Conservation (phyloP, 1,284 basidiomycete genomes). For the Acaromyces ingoldii region DNA sequence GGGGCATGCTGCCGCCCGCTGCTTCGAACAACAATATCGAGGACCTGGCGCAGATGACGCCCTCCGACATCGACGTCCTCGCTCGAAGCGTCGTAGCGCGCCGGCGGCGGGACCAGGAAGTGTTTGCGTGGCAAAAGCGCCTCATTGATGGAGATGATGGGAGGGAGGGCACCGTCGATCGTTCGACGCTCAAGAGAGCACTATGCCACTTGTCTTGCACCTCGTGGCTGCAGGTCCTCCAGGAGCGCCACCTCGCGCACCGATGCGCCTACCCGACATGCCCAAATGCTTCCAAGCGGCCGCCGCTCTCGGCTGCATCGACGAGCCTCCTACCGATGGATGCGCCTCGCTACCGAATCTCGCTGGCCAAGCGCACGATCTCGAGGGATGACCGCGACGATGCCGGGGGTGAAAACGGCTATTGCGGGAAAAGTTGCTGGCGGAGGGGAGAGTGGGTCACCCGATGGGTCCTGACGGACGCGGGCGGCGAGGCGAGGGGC, state of each 20-base stretch:
- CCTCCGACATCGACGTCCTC: slow-evolving; percentile 1
- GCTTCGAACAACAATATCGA: background rate
- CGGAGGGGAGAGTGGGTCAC: slow-evolving; percentile 5
- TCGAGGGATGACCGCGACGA: slow-evolving; percentile 4
- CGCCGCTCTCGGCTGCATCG: background rate
- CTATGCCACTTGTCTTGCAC: background rate
- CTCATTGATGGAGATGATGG: background rate
- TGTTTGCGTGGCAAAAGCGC: slow-evolving; percentile 1
- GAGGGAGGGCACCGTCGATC: too few species aligned
- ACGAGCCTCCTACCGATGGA: background rate
- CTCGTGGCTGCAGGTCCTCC: slow-evolving; percentile 1
- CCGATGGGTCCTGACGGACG: background rate
- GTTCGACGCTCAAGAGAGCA: slow-evolving; percentile 2
- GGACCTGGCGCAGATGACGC: background rate
- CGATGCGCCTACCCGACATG: slow-evolving; percentile 3
- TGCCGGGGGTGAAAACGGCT: background rate
- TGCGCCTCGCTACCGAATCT: slow-evolving; percentile 6
- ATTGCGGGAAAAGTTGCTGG: slow-evolving; percentile 3
- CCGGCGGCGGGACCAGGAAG: background rate
- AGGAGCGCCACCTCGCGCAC: slow-evolving; percentile 1
- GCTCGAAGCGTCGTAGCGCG: slow-evolving; percentile 1
- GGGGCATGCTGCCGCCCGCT: background rate
- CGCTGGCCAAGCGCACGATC: slow-evolving; percentile 1
- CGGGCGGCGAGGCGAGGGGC: background rate
- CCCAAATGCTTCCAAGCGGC: background rate